Percentiles rank a stretch among this genome's conserved stretches.
Conservation (phyloP, 2,329 filamentous ascomycete species). For the Apiospora pterosperma region DNA sequence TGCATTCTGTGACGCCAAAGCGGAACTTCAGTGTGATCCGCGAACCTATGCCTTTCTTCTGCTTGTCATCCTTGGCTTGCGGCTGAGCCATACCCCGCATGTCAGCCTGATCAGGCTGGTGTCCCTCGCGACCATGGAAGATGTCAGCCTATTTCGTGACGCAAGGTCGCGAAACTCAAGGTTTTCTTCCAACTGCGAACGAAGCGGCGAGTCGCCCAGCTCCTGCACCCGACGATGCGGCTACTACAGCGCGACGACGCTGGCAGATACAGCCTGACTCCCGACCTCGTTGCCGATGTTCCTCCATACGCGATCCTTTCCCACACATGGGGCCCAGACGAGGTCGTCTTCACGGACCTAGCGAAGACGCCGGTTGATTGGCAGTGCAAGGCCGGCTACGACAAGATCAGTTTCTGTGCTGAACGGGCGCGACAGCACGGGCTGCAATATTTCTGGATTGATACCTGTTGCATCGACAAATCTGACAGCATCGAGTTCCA, state of each 20-base stretch:
- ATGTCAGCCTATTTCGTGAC: no score
- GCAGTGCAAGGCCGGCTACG: not conserved
- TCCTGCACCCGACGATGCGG: no score
- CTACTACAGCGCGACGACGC: not conserved
- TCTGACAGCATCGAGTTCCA: not conserved
- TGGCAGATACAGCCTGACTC: not conserved
- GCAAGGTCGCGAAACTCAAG: no score
- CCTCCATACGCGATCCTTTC: conserved; percentile 5
- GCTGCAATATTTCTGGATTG: conserved; percentile 4
- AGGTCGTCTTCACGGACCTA: not conserved
- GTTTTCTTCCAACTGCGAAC: no score
- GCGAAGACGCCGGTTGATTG: not conserved
- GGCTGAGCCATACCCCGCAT: no score
- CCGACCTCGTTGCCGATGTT: not conserved
- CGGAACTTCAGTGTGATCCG: no score
- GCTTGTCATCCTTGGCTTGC: no score
- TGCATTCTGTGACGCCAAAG: no score
- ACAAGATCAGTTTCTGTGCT: not conserved
- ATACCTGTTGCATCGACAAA: conserved; percentile 7
- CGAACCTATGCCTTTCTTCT: no score
- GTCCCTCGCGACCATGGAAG: no score
- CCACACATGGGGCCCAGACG: not conserved
- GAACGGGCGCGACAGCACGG: not conserved
- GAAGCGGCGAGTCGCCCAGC: no score
- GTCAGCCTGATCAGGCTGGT: no score